phyloP scores from a whole-genome alignment of 257 asterid genomes.

The Scutellaria galericulata region DNA sequence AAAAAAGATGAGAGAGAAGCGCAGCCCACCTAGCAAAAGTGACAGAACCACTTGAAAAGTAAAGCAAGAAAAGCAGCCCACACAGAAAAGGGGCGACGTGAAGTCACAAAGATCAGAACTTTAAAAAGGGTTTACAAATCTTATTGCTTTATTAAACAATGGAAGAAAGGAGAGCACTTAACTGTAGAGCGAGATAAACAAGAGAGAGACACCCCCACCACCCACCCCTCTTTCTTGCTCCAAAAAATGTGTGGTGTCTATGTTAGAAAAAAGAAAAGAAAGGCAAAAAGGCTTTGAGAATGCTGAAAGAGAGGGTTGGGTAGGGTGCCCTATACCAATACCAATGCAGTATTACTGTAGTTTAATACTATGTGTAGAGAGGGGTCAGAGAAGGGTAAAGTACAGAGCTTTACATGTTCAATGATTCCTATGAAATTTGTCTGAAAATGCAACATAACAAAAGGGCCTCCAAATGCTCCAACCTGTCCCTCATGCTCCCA shows the following conservation, averaged over 20 bases:
- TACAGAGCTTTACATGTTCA: constrained; percentile 59
- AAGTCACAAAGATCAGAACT: constrained; percentile 70
- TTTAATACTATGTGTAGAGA: constrained; percentile 28
- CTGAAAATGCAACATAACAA: constrained; percentile 59
- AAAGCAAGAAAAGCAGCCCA: constrained; percentile 50
- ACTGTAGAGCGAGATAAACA: constrained; percentile 48
- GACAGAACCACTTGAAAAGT: constrained; percentile 61
- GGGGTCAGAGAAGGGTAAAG: constrained; percentile 53
- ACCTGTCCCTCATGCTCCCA: constrained; percentile 60
- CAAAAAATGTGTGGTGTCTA: constrained; percentile 45
- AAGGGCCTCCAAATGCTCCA: constrained; percentile 57
- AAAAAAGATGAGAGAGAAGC: constrained; percentile 42
- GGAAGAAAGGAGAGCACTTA: constrained; percentile 41
- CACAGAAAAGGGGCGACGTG: constrained; percentile 50
- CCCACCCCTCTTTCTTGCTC: constrained; percentile 28
- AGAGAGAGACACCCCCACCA: constrained; percentile 41
- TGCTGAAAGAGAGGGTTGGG: constrained; percentile 48
- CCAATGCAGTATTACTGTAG: constrained; percentile 38
- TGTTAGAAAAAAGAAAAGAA: constrained; percentile 35
- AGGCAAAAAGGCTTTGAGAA: constrained; percentile 44
- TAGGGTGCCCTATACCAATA: constrained; percentile 31
- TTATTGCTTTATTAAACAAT: constrained; percentile 37
- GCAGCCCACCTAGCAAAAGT: constrained; percentile 52
- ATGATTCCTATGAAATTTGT: constrained; percentile 67
- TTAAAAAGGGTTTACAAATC: constrained; percentile 40